Evolutionary conservation across 306 rosid genomes (phyloP).

Genomic region (Dryas octopetala): DNA sequence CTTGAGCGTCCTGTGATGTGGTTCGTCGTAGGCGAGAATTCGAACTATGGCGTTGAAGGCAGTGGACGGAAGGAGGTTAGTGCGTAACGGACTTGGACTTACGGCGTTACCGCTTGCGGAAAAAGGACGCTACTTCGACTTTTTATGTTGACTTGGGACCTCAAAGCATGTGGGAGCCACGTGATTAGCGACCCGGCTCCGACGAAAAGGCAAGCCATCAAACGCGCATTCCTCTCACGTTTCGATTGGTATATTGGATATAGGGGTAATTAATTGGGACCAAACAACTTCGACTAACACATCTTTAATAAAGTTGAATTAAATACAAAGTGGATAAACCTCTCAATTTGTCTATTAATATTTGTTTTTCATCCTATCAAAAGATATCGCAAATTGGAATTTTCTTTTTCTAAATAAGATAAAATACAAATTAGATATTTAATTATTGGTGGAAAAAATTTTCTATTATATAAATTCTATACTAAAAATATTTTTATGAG

Average conservation of each 20-base stretch:
- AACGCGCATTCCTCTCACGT: background rate
- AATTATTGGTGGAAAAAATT: too few species aligned
- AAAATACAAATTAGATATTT: too few species aligned
- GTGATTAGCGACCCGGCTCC: slow-evolving; percentile 1
- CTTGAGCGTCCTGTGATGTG: background rate
- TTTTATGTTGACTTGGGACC: slow-evolving; percentile 1
- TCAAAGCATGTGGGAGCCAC: background rate
- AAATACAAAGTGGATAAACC: too few species aligned
- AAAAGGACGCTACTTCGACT: background rate
- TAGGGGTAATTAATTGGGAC: background rate
- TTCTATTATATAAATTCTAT: too few species aligned
- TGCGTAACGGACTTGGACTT: background rate
- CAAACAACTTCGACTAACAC: too few species aligned
- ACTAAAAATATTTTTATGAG: too few species aligned
- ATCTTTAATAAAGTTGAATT: too few species aligned
- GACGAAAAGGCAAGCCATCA: background rate
- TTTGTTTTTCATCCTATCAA: too few species aligned
- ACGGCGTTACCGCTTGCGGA: background rate
- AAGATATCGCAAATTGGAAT: too few species aligned
- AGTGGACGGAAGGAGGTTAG: background rate
- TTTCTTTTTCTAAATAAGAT: too few species aligned
- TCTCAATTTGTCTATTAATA: too few species aligned
- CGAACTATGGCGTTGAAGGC: background rate
- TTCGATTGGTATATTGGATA: background rate
- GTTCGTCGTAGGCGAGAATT: background rate